Base-by-base conservation (phyloP, 805 yeast genomes). In the Wickerhamomyces tratensis region DNA sequence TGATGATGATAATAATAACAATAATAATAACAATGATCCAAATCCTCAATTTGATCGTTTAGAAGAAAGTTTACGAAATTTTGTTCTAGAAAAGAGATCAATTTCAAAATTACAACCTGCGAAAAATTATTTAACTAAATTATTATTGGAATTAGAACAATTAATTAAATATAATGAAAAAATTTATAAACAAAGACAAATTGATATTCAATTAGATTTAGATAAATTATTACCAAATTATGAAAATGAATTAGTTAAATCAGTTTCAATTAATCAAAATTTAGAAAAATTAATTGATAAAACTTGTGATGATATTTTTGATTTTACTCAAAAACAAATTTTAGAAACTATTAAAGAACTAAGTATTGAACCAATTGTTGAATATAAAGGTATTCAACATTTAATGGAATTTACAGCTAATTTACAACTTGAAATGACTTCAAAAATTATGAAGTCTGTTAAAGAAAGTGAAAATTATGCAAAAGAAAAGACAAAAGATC, bases 41-140 rank as follows among this genome's bases (percentile, higher is more conserved):
- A 66, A 74, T 40, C 86, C 86, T 1, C 79, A 84, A 51, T 88
- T 91, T 57, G 96, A 86, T 52, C 77, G 75, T 40, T 66, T 93
- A 43, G 98, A 93, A 54, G 83, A 86, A 7, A 80, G 95, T 2
- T 67, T 93, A 44, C 74, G 97, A 41, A 79, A 80, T 49, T 93
- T 93, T 59, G 80, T 93, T 5, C 69, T 93, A 25, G 95, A 91
- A 50, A 93, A 89, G 53, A 74, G 98, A 53, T 79, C 96, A 0
- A 61, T 84, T 10, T 88, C 98, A 0, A 93, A 93, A 58, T 67
- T 93, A 12, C 73, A 86, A 33, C 99, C 99, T 0, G 98, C 96
- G 0, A 87, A 88, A 56, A 89, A 82, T n/a, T 93, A 84, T 52
- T 63, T 91, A 29, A 46, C 70, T 15, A 91, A 88, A 52, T 56